Evolutionary conservation across 306 rosid species (phyloP).

Genomic region (Geum urbanum): DNA sequence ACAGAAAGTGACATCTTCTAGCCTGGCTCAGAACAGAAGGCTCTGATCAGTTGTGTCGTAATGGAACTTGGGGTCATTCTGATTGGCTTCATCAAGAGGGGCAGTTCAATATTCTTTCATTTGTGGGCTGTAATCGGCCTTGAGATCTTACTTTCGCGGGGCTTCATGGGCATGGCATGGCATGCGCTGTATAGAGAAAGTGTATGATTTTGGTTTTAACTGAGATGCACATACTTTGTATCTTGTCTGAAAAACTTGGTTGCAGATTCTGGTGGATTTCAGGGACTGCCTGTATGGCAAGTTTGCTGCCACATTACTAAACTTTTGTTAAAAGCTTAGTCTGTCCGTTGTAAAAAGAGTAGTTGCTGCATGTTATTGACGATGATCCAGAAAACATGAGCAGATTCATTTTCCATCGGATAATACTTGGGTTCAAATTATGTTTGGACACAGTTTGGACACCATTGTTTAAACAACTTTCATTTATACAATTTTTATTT

Average conservation of each 20-base stretch:
- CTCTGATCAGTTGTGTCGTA: slow-evolving; percentile 43
- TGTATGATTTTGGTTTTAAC: slow-evolving; percentile 22
- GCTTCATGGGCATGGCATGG: slow-evolving; percentile 24
- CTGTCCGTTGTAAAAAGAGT: too few species aligned
- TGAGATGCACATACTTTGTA: slow-evolving; percentile 21
- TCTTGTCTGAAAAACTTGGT: slow-evolving; percentile 5
- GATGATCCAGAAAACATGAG: neutral
- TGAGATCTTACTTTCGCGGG: slow-evolving; percentile 26
- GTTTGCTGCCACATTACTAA: slow-evolving; percentile 21
- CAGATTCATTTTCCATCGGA: neutral
- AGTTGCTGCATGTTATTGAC: neutral
- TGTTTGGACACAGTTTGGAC: too few species aligned
- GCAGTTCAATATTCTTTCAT: slow-evolving; percentile 65
- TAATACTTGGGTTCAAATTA: too few species aligned
- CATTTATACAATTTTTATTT: too few species aligned
- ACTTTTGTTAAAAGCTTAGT: neutral
- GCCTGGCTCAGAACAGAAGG: slow-evolving; percentile 47
- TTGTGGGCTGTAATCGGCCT: slow-evolving; percentile 43
- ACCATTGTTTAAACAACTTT: too few species aligned
- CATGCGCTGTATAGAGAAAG: slow-evolving; percentile 41
- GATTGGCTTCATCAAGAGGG: slow-evolving; percentile 39
- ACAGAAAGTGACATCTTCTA: slow-evolving; percentile 56
- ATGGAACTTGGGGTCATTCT: slow-evolving; percentile 31
- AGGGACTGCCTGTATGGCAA: slow-evolving; percentile 23
- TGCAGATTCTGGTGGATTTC: slow-evolving; percentile 25